Evolutionary conservation across 139 green algal genomes (phyloP).

Genomic region (Haematococcus sp.): DNA sequence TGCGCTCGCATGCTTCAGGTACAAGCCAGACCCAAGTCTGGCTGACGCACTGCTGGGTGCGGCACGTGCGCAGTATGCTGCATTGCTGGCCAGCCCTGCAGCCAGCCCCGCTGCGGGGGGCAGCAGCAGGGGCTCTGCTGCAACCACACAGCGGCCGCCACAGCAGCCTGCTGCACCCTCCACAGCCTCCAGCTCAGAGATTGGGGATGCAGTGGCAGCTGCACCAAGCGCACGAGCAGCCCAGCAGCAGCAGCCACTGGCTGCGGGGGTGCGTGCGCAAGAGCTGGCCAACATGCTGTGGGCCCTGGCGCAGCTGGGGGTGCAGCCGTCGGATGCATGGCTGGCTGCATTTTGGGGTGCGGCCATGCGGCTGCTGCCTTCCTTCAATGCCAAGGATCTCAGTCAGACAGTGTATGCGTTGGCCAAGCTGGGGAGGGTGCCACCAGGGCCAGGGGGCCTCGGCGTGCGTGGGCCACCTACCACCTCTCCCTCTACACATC

Average conservation of each 20-base stretch:
- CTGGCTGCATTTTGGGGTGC: conserved; percentile 7
- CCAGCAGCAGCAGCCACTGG: conserved; percentile 10
- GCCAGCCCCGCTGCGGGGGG: neutral
- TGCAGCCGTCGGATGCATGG: conserved; percentile 27
- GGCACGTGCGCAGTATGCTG: too few species aligned
- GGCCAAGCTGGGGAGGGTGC: conserved; percentile 15
- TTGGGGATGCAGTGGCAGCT: too few species aligned
- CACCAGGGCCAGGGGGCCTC: neutral
- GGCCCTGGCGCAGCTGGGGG: conserved; percentile 18
- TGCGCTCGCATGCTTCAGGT: conserved; percentile 4
- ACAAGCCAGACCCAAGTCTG: neutral
- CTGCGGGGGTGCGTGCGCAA: conserved; percentile 12
- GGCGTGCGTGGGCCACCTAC: neutral
- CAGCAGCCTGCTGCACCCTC: too few species aligned
- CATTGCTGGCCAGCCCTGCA: neutral
- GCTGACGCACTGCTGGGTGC: too few species aligned
- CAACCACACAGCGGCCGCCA: too few species aligned
- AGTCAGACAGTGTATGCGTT: conserved; percentile 25
- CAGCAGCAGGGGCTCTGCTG: neutral
- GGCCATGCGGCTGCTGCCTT: neutral
- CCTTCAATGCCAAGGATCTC: conserved; percentile 34
- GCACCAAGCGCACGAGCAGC: neutral
- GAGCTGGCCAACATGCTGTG: conserved; percentile 33
- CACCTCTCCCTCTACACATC: neutral
- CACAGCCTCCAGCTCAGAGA: too few species aligned